phyloP scores from a whole-genome alignment of 2,329 filamentous ascomycete genomes.

The Furcasterigmium furcatum region DNA sequence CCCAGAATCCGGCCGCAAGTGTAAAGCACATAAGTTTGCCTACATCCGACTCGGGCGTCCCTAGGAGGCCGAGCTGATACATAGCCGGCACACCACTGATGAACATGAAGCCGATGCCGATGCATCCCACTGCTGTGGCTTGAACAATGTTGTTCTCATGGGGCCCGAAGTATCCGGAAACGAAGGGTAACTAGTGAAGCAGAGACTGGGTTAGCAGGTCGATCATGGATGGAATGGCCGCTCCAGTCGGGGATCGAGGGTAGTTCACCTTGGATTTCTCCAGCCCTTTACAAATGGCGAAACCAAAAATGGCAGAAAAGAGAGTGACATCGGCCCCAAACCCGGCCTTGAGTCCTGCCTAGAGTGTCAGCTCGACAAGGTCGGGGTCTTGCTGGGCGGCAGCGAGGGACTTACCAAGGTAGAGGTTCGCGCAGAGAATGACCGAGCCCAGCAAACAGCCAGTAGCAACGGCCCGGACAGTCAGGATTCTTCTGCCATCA shows the following conservation, averaged over 20 bases:
- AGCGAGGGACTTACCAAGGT: not conserved
- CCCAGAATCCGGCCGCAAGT: constrained; percentile 2
- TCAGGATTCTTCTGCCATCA: not conserved
- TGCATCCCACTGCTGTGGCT: constrained; percentile 5
- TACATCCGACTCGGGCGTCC: not conserved
- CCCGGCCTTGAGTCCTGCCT: not conserved
- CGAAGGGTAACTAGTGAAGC: not conserved
- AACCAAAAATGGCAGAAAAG: not conserved
- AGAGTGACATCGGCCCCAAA: not conserved
- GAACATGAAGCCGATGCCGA: constrained; percentile 7
- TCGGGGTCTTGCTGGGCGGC: not conserved
- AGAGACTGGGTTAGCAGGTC: too few species aligned
- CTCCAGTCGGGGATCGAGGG: not conserved
- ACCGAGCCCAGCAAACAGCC: not conserved
- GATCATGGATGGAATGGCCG: not conserved
- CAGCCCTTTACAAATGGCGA: not conserved
- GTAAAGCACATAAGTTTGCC: constrained; percentile 1
- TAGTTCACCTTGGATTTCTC: not conserved
- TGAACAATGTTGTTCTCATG: constrained; percentile 11
- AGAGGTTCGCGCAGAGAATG: not conserved
- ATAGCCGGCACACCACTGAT: constrained; percentile 11
- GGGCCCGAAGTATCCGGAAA: constrained; percentile 4
- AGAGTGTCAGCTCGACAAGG: not conserved
- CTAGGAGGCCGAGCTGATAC: constrained; percentile 8
- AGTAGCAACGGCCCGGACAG: not conserved